Base-by-base conservation (phyloP, 2,329 filamentous ascomycete species). In the Xylaria hypoxylon region DNA sequence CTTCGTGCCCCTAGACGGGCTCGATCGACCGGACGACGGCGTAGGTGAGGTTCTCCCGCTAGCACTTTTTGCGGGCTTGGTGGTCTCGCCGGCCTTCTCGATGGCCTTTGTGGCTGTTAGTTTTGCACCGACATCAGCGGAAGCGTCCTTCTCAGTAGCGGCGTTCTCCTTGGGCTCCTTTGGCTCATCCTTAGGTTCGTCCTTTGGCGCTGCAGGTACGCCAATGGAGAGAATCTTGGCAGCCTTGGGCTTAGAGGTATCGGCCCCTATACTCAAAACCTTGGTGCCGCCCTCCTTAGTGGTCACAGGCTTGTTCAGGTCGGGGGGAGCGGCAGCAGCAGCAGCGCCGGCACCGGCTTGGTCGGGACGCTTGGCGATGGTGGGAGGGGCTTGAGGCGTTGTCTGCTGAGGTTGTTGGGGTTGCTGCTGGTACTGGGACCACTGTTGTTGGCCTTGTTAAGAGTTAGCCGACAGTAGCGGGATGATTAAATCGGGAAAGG, bases 91-190 rank as follows among this genome's bases (percentile, higher is more conserved):
- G 0, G 92, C 91, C 86, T 97, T 97, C 76, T 97, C 93, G 69
- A 97, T 93, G 10, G 95, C 94, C 81, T 97, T 97, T 57, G 89
- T 84, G 4, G 94, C 95, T 1, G 91, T 84, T n/a, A 92, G 90
- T 82, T 97, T 97, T 68, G 94, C 86, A 33, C 93, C 92, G 31
- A 91, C 81, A 50, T 83, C 83, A 56, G 82, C 69, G 47, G 73
- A 42, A 11, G 71, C 57, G 19, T 70, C 76, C 59, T 81, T 79
- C 50, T 73, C 70, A 15, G 71, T 60, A 28, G 69, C 64, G 4
- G 76, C 68, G 7, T 62, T 53, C 13, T 56, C 57, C 38, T 79
- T 78, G 77, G 81, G 79, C 28, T 65, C 56, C 4, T 51, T 50
- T 2, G 81, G 80, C 35, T 69, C 64, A 26, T 38, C 40, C 44